phyloP scores from a whole-genome alignment of 495 filamentous ascomycete species.

The Talaromyces wortmannii region DNA sequence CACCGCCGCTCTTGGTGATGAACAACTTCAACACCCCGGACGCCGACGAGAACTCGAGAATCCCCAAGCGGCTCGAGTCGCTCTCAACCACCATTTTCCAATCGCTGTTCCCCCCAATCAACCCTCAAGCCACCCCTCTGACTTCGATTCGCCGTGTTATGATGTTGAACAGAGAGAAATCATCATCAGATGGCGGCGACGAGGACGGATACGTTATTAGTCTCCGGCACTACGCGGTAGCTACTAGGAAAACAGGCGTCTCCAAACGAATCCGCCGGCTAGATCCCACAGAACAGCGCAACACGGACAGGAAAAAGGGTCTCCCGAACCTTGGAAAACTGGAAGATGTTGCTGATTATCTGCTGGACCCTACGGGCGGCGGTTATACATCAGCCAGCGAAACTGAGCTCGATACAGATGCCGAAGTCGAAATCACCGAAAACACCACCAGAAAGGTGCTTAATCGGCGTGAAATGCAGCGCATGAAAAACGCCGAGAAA shows the following conservation, averaged over 20 bases:
- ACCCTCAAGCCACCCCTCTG: conserved; percentile 81
- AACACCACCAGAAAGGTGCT: conserved; percentile 62
- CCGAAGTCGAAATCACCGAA: conserved; percentile 86
- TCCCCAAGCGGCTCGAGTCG: conserved; percentile 79
- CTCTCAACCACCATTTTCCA: conserved; percentile 95
- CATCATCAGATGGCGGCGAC: conserved; percentile 33
- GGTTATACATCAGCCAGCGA: conserved; percentile 92
- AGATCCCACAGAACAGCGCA: conserved; percentile 74
- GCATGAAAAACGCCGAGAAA: conserved; percentile 36
- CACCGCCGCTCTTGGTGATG: conserved; percentile 89
- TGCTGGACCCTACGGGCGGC: conserved; percentile 76
- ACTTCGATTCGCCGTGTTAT: conserved; percentile 84
- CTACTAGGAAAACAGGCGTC: conserved; percentile 75
- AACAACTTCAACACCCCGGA: conserved; percentile 82
- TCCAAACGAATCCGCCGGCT: conserved; percentile 77
- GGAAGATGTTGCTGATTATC: conserved; percentile 91
- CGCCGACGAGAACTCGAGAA: conserved; percentile 49
- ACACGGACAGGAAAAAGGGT: conserved; percentile 57
- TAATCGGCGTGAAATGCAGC: conserved; percentile 54
- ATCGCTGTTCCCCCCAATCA: conserved; percentile 92
- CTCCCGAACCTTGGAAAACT: conserved; percentile 87
- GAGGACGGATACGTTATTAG: conserved; percentile 77
- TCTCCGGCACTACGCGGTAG: conserved; percentile 91
- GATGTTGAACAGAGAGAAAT: conserved; percentile 73
- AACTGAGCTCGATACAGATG: conserved; percentile 88